Percentiles rank a stretch among this genome's conserved stretches.
These are phyloP conservation scores for Circinella umbellata DNA, from an alignment of 371 early-diverging fungal genomes.

Conservation along the genomic window DNA sequence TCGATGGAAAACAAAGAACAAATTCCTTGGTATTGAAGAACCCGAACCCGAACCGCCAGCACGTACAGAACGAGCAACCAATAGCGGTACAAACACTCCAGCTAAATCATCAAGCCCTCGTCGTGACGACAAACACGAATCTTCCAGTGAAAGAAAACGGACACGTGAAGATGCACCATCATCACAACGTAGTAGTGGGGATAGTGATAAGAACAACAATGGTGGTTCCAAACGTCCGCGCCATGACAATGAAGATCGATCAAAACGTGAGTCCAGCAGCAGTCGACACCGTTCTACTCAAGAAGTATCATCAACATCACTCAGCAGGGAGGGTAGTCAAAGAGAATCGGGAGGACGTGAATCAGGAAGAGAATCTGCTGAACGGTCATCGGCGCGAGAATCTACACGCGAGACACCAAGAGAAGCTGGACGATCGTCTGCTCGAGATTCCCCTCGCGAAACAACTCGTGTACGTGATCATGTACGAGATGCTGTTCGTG, in stretches of 20 bases:
- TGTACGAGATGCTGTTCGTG: slow-evolving; percentile 26
- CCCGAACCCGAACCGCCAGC: slow-evolving; percentile 7
- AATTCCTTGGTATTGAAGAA: slow-evolving; percentile 33
- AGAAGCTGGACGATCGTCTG: not conserved
- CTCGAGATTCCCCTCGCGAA: slow-evolving; percentile 9
- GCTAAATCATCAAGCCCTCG: slow-evolving; percentile 12
- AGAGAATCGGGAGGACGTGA: not conserved
- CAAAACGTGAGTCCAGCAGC: slow-evolving; percentile 13
- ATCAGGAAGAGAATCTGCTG: slow-evolving; percentile 2
- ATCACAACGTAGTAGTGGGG: not conserved
- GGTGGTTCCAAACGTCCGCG: slow-evolving; percentile 9
- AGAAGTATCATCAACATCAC: slow-evolving; percentile 1
- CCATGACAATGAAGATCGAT: slow-evolving; percentile 20
- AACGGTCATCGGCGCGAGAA: slow-evolving; percentile 2
- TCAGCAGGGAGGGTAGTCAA: not conserved
- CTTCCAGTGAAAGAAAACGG: slow-evolving; percentile 15
- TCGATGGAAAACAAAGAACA: slow-evolving; percentile 37
- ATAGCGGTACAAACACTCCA: slow-evolving; percentile 4
- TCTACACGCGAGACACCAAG: slow-evolving; percentile 2
- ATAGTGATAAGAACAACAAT: not conserved
- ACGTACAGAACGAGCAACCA: slow-evolving; percentile 6
- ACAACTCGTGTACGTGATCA: slow-evolving; percentile 15
- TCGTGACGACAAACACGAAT: slow-evolving; percentile 14
- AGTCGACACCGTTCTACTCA: slow-evolving; percentile 19
- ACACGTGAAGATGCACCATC: slow-evolving; percentile 11